These are phyloP conservation scores for Pichia gijzeniarum DNA, from an alignment of 805 yeast species.

Conservation along the genomic window DNA sequence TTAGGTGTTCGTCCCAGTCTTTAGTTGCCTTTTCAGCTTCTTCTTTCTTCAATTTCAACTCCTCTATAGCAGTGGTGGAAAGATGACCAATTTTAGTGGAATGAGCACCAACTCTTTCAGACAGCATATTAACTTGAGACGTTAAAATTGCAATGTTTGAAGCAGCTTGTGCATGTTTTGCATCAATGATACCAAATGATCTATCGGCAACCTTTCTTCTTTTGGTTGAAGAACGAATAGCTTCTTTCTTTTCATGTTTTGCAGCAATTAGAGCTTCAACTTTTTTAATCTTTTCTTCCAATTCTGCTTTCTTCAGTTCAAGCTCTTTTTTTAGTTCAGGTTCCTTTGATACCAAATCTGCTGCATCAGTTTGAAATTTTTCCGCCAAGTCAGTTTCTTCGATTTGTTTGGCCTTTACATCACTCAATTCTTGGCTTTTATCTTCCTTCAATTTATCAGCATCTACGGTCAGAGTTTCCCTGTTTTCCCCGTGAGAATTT, in stretches of 20 bases:
- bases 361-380: conserved; percentile 36
- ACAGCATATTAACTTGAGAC: conserved; percentile 40
- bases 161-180: conserved; percentile 33
- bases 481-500: conserved; percentile 39
- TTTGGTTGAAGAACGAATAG: conserved; percentile 21
- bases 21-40: conserved; percentile 36
- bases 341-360: conserved; percentile 32
- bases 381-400: conserved; percentile 25
- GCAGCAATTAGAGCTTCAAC: conserved; percentile 38
- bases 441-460: conserved; percentile 39
- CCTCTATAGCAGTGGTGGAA: conserved; percentile 33
- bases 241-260: conserved; percentile 34
- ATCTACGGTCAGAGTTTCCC: conserved; percentile 36
- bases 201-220: conserved; percentile 38
- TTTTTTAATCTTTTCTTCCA: conserved; percentile 22
- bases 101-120: conserved; percentile 38
- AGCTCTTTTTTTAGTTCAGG: conserved; percentile 33
- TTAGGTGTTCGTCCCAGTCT: conserved; percentile 42
- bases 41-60: conserved; percentile 31
- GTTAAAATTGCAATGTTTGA: conserved; percentile 34
- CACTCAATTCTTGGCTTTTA: conserved; percentile 24
- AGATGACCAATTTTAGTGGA: conserved; percentile 36
- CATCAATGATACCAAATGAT: conserved; percentile 29
- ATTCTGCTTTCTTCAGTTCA: conserved; percentile 36
- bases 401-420: conserved; percentile 27